Percentiles rank a stretch among this genome's conserved stretches.
phyloP scores from a whole-genome alignment of 495 filamentous ascomycete genomes.

The Penicillium steckii region DNA sequence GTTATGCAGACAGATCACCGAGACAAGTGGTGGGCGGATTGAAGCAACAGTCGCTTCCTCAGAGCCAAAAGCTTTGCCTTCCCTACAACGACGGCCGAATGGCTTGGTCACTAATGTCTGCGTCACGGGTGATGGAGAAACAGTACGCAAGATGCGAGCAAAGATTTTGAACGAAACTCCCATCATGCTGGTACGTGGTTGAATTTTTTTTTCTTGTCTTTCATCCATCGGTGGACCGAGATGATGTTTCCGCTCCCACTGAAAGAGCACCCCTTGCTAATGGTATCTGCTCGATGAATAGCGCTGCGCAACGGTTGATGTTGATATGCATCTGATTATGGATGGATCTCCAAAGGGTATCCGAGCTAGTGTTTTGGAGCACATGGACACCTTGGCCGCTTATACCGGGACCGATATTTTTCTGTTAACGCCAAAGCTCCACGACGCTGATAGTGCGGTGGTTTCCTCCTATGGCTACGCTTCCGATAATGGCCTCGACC shows the following conservation, averaged over 20 bases:
- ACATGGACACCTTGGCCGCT: conserved; percentile 76
- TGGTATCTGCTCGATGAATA: conserved; percentile 37
- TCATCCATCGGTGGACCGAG: conserved; percentile 3
- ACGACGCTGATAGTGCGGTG: conserved; percentile 51
- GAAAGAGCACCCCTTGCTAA: conserved; percentile 24
- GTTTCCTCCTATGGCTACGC: conserved; percentile 64
- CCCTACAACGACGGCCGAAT: conserved; percentile 64
- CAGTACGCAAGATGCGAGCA: conserved; percentile 80
- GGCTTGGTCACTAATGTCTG: conserved; percentile 87
- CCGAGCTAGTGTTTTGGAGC: conserved; percentile 70
- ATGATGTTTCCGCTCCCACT: conserved; percentile 2
- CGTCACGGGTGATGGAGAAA: conserved; percentile 78
- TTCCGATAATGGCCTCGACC: conserved; percentile 66
- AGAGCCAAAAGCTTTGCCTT: conserved; percentile 72
- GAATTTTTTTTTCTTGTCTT: conserved; percentile 24
- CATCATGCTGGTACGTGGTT: conserved; percentile 72
- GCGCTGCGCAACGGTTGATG: conserved; percentile 89
- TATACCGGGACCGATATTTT: conserved; percentile 97
- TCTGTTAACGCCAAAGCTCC: conserved; percentile 75
- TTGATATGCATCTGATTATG: conserved; percentile 84
- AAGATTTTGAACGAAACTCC: conserved; percentile 84
- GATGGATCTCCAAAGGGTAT: conserved; percentile 64
- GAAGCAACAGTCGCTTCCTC: conserved; percentile 81
- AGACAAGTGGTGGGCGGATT: conserved; percentile 63
- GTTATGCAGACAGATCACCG: conserved; percentile 76